Evolutionary conservation across 768 basidiomycete genomes (phyloP), one percentile per base, ranked within the genome.

Genomic region (Trametes coccinea): DNA sequence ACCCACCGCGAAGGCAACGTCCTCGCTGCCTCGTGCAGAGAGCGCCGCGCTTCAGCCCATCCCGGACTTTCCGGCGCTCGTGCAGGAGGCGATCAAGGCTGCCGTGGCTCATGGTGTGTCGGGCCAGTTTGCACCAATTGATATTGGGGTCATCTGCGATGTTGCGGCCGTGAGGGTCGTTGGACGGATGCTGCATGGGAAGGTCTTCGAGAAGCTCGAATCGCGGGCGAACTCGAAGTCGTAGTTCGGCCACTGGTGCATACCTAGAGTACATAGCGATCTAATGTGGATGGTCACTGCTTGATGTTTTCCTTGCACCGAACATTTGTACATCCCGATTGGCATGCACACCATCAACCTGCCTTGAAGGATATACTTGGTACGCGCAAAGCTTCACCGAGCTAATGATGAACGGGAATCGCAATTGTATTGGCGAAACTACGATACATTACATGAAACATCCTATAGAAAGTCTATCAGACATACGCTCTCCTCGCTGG

Each of bases 131-230:
- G 84, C 83, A 5, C 75, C 81, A 0, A 74, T 91, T 52, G 84
- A 85, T 56, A 76, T 86, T 4, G 89, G 89, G 0, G 75, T 89
- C 0, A 76, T 90, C 4, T 91, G 89, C 65, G 80, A 83, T 40
- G 75, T 79, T 5, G 64, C 63, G 29, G 72, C 77, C 34, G 80
- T 88, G 5, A 73, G 77, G 30, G 73, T 76, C 22, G 72, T 89
- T 16, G 77, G 78, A 16, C 76, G 78, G 62, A 77, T 77, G 33
- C 73, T 90, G 60, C 83, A 88, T 66, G 65, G 76, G 44, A 79
- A 78, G 61, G 77, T 87, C 53, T 43, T 49, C 9, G 58, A 58
- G 49, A 64, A 64, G 54, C 44, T 64, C n/a, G 52, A 47, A 4
- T 9, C 41, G n/a, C 13, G 13, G 30, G 48, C 27, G 4, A 22